Evolutionary conservation across 768 basidiomycete genomes (phyloP).

Genomic region (Boletus rubropictus): DNA sequence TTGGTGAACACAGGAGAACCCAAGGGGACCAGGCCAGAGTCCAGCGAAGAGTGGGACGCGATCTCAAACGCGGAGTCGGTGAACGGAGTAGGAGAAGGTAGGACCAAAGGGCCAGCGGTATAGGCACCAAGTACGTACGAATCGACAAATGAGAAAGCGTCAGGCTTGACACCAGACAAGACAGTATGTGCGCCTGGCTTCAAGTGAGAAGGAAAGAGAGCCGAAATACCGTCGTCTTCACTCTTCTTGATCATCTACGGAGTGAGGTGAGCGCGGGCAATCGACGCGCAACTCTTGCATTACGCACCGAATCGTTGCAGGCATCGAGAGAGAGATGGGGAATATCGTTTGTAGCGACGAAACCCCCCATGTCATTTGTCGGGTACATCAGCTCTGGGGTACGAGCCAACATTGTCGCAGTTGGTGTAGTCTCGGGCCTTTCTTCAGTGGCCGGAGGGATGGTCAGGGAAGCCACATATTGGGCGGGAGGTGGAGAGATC

Average conservation of each 20-base stretch:
- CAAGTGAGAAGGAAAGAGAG: conserved; percentile 19
- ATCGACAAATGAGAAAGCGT: conserved; percentile 24
- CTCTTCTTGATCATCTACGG: conserved; percentile 7
- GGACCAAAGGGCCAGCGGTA: neutral
- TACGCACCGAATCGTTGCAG: conserved; percentile 17
- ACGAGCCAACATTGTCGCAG: neutral
- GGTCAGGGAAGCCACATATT: conserved; percentile 1
- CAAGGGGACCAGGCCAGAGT: conserved; percentile 9
- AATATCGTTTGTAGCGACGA: conserved; percentile 34
- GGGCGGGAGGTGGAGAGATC: neutral
- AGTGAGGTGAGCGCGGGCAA: conserved; percentile 6
- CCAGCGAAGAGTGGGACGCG: conserved; percentile 5
- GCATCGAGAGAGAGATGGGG: conserved; percentile 30
- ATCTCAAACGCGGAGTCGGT: conserved; percentile 10
- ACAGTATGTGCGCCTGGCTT: conserved; percentile 17
- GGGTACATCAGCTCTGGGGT: conserved; percentile 22
- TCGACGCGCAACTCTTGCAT: neutral
- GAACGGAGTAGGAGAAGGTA: conserved; percentile 7
- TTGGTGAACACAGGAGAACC: conserved; percentile 30
- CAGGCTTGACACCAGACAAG: conserved; percentile 30
- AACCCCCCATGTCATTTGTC: conserved; percentile 10
- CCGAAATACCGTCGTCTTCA: neutral
- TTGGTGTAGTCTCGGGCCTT: neutral
- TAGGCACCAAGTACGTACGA: conserved; percentile 23
- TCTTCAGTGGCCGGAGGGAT: neutral